Evolutionary conservation across 2,329 filamentous ascomycete genomes (phyloP).

Genomic region (Helminthosporium solani): DNA sequence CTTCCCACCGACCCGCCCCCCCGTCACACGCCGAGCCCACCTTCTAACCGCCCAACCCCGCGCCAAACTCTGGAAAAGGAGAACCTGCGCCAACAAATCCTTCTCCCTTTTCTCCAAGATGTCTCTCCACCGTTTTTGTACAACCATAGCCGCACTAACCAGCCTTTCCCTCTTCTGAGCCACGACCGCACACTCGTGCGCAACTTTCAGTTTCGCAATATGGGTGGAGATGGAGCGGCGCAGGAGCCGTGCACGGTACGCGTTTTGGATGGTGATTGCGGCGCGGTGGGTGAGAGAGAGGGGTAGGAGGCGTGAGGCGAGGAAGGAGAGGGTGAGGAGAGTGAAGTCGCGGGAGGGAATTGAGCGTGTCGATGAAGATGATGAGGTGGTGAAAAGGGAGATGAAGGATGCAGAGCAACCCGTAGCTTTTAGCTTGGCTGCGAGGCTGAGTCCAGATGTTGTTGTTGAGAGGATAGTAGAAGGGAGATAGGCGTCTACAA

Average conservation of each 20-base stretch:
- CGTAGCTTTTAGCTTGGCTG: constrained; percentile 41
- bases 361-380: constrained; percentile 25
- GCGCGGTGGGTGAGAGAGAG: constrained; percentile 53
- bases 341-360: constrained; percentile 58
- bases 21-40: constrained; percentile 28
- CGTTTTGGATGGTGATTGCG: constrained; percentile 54
- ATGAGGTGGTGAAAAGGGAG: constrained; percentile 42
- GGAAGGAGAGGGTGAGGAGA: constrained; percentile 58
- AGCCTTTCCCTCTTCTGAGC: constrained; percentile 48
- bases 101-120: constrained; percentile 40
- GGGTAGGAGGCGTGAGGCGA: constrained; percentile 59
- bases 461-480: constrained; percentile 10
- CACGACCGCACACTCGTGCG: constrained; percentile 50
- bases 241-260: constrained; percentile 47
- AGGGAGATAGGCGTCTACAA: constrained; percentile 58
- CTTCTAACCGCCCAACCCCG: constrained; percentile 44
- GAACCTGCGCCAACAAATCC: constrained; percentile 41
- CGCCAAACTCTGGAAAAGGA: constrained; percentile 46
- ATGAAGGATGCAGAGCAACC: constrained; percentile 50
- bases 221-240: constrained; percentile 35
- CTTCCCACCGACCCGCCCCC: constrained; percentile 30
- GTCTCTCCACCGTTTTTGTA: constrained; percentile 49
- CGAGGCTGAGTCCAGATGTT: constrained; percentile 20
- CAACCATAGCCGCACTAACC: constrained; percentile 42
- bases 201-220: constrained; percentile 45